Base-by-base conservation (phyloP, 2,329 filamentous ascomycete species). In the Paramyrothecium sp. region DNA sequence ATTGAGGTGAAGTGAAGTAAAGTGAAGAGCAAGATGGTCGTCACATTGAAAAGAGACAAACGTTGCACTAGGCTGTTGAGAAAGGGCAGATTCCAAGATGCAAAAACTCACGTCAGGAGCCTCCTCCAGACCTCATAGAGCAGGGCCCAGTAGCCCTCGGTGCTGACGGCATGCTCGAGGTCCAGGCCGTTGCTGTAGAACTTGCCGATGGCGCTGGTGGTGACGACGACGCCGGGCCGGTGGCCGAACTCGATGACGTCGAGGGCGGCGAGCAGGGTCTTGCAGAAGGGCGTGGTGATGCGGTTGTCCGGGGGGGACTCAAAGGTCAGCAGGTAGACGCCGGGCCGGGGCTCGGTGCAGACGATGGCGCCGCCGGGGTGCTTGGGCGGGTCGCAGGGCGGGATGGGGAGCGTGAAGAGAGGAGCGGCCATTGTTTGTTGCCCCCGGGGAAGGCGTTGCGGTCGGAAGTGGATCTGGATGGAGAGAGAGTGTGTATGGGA, bases 151-250 rank as follows among this genome's bases (percentile, higher is more conserved):
- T 89, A 94, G 3, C 79, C 79, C 2, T 84, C 79, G 1, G 83
- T 84, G 30, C 74, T 72, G 34, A 79, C 67, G n/a, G 86, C 88
- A 68, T 90, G 83, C 44, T 85, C 80, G 16, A 93, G 82, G 71
- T 95, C 89, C n/a, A 95, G 81, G 0, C 91, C 91, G 74, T 94
- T 94, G 71, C 83, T 88, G 77, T 89, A 95, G 79, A 94, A 94
- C 69, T 95, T 95, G 54, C 78, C 71, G 58, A 93, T 89, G 51
- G 81, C 84, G 47, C 87, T 90, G 0, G 90, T 94, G 5, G 90
- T 94, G 58, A 93, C 78, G 16, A 95, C 80, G 7, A 93, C 90
- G 54, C 91, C 91, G n/a, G 83, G 82, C 0, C 83, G 79, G 65
- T 89, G 80, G 51, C 69, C 81, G 58, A 86, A 82, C 71, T 92